phyloP scores from a whole-genome alignment of 1,139 yeast species.

The Meyerozyma athensensis region DNA sequence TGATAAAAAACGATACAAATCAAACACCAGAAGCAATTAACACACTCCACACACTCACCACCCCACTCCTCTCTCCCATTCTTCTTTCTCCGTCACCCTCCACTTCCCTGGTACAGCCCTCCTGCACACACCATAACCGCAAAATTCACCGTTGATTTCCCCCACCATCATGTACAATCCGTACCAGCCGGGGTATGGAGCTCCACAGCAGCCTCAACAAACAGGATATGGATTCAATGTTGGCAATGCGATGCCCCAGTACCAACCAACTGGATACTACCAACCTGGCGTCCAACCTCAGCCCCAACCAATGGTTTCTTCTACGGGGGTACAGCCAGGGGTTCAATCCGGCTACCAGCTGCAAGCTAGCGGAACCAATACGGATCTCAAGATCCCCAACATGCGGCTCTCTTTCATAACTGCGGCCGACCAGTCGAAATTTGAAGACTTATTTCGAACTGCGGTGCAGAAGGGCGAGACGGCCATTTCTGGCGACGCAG shows the following conservation, averaged over 20 bases:
- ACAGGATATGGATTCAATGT: constrained; percentile 5
- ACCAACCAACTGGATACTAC: constrained; percentile 17
- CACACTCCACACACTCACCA: too few species aligned
- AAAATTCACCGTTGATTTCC: constrained; percentile 4
- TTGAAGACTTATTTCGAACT: constrained; percentile 74
- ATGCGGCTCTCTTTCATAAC: constrained; percentile 81
- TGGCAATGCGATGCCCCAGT: constrained; percentile 5
- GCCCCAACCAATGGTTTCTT: constrained; percentile 1
- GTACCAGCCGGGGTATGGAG: constrained; percentile 26
- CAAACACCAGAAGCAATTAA: too few species aligned
- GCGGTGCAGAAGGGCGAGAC: constrained; percentile 75
- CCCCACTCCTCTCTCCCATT: too few species aligned
- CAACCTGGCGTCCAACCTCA: constrained; percentile 10
- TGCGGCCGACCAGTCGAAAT: constrained; percentile 78
- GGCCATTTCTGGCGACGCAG: constrained; percentile 71
- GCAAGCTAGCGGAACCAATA: constrained; percentile 10
- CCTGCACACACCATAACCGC: constrained; percentile 4
- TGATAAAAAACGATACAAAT: too few species aligned
- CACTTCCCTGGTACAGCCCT: background rate
- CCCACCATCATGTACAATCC: constrained; percentile 37
- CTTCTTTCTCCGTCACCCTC: background rate
- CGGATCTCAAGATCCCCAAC: constrained; percentile 50
- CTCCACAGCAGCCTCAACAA: constrained; percentile 15
- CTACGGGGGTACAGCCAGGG: too few species aligned
- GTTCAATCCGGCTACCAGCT: constrained; percentile 3